Base-by-base conservation (phyloP, 345 rosid species). In the Syzygium grande region DNA sequence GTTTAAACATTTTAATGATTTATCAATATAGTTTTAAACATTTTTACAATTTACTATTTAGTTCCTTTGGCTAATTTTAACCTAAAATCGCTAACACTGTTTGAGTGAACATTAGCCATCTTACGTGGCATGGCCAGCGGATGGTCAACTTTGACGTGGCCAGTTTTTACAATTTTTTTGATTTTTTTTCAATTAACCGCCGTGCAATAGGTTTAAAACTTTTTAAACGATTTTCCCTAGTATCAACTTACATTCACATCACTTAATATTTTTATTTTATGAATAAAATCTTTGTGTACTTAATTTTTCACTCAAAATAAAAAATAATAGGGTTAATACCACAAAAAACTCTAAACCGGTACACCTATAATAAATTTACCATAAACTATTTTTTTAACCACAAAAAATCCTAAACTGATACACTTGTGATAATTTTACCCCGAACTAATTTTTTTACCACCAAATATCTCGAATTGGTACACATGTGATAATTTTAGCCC, bases 21-120 rank as follows among this genome's bases (percentile, higher is more conserved):
- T 14, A 6, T 52, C 54, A 6, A 52, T 52, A 3, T 52, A 52
- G 5, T 52, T 6, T 14, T 11, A n/a, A 61, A 61, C 16, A 7
- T n/a, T n/a, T n/a, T n/a, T 61, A 61, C 4, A 13, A n/a, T 27
- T 27, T n/a, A 38, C 6, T 17, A 61, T 61, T 61, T 61, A 61
- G 9, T 13, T 2, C 13, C n/a, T 61, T 4, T 13, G 2, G 2
- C 17, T 61, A 61, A 61, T 61, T 13, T 61, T n/a, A 6, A 7
- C 12, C 2, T 0, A 0, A 27, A 61, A n/a, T 61, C 1, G 4
- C 0, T 5, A 1, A 27, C 5, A 9, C 13, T 6, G 46, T 52
- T 52, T 4, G 12, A 61, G 5, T 61, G 7, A 61, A 13, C 30
- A 5, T 16, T 6, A 14, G 14, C n/a, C 2, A 8, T 61, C 2